Evolutionary conservation across 116 monocot genomes (phyloP).

Genomic region (Zostera marina): DNA sequence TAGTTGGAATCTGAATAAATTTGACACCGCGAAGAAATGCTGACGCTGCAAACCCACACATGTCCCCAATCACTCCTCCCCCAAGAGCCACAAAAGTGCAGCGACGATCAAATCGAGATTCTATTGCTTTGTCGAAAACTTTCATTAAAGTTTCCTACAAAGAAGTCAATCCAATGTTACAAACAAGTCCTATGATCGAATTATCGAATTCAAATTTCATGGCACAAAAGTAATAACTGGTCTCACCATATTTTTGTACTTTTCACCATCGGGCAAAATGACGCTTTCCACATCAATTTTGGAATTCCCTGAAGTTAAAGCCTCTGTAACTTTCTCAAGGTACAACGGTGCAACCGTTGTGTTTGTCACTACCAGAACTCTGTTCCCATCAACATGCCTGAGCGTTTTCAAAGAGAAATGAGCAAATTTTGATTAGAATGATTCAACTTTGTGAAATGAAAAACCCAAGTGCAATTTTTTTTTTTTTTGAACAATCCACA

Average conservation of each 20-base stretch:
- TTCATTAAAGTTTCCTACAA: slow-evolving; percentile 89
- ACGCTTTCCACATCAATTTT: slow-evolving; percentile 74
- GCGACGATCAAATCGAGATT: slow-evolving; percentile 60
- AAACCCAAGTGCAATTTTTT: background rate
- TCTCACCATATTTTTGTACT: slow-evolving; percentile 90
- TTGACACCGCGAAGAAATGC: slow-evolving; percentile 91
- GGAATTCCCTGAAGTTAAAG: slow-evolving; percentile 51
- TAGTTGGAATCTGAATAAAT: slow-evolving; percentile 98
- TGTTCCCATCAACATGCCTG: slow-evolving; percentile 86
- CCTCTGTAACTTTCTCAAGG: slow-evolving; percentile 53
- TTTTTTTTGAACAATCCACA: slow-evolving; percentile 8
- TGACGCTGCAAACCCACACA: slow-evolving; percentile 98
- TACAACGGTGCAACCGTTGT: slow-evolving; percentile 86
- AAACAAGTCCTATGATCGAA: background rate
- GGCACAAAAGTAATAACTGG: too few relatives aligned
- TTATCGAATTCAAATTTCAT: background rate
- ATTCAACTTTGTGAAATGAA: background rate
- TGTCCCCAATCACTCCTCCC: slow-evolving; percentile 94
- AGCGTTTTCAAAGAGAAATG: background rate
- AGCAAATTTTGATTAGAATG: background rate
- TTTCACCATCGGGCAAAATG: slow-evolving; percentile 89
- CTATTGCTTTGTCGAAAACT: slow-evolving; percentile 95
- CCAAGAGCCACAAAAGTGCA: slow-evolving; percentile 97
- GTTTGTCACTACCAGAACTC: slow-evolving; percentile 93
- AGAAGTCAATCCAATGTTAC: background rate